Base-by-base conservation (phyloP, 108 stramenopile species). In the Mediolabrus comicus region DNA sequence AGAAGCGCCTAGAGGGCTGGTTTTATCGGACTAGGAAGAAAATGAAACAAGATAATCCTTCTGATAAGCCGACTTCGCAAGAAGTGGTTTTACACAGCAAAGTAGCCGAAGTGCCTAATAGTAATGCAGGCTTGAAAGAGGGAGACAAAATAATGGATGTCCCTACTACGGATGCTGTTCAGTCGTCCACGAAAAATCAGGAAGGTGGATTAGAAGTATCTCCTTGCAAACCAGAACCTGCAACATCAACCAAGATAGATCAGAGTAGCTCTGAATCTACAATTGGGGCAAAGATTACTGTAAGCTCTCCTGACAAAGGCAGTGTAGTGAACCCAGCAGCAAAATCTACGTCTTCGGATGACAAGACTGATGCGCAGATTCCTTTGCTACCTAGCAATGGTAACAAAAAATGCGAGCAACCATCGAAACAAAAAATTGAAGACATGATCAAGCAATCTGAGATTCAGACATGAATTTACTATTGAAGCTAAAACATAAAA, bases 1-100 rank as follows among this genome's bases (percentile, higher is more conserved):
- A 59, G 43, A 59, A 49, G 38, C 68, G 68, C 30, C 46, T 69
- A 32, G 68, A 69, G n/a, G 68, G 68, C 26, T 69, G 68, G 68
- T 69, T 69, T 41, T 69, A 41, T 38, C 32, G 68, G 41, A 43
- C 68, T 8, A 46, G 68, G 29, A 69, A 59, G 68, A 69, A 60
- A 30, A 3, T 52, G 29, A 60, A 69, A 28, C 56, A 49, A n/a
- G 55, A 69, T 11, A 57, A 57, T 19, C 17, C 32, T 16, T 16
- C 31, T 6, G 56, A 57, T 11, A 57, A 49, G 22, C 4, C 46
- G 22, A 16, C 19, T 49, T 22, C 46, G 10, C 22, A 49, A 49
- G n/a, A n/a, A n/a, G 5, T 49, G 5, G 0, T 22, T 22, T 17
- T 22, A 6, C 3, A 22, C 9, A 6, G 46, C 4, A 8, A 24